phyloP scores from a whole-genome alignment of 192 early-diverging fungal genomes.

The Backusella luteola region DNA sequence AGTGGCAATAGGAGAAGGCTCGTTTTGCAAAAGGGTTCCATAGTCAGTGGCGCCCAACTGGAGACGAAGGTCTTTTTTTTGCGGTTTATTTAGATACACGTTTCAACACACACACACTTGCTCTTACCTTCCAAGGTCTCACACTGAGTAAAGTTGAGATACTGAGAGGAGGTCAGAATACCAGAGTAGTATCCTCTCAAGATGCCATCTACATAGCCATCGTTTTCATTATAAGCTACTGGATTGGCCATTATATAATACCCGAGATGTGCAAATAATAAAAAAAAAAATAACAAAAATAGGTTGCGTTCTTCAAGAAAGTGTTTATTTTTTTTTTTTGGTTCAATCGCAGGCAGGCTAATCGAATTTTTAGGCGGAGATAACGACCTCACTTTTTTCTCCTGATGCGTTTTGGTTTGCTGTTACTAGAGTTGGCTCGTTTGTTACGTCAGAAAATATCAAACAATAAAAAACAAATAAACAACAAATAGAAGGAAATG shows the following conservation, averaged over 20 bases:
- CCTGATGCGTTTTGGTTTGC: no score
- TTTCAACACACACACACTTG: neutral
- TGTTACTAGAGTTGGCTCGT: no score
- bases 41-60: constrained; percentile 97
- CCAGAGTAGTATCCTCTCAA: constrained; percentile 92
- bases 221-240: constrained; percentile 80
- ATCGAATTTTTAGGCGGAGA: no score
- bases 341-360: neutral
- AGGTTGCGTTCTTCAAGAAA: neutral
- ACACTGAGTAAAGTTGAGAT: constrained; percentile 96
- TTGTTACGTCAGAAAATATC: no score
- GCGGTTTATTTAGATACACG: neutral
- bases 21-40: constrained; percentile 90
- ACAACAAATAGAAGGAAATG: no score
- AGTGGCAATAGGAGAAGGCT: constrained; percentile 92
- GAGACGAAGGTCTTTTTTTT: constrained; percentile 79
- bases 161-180: constrained; percentile 76
- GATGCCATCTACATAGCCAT: constrained; percentile 93
- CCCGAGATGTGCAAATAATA: constrained; percentile 1
- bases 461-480: no score
- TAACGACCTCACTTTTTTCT: no score
- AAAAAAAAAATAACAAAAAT: neutral
- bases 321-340: neutral
- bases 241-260: constrained; percentile 26
- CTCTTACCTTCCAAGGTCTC: constrained; percentile 89